Evolutionary conservation across 352 stramenopile genomes (phyloP).

Genomic region (Globisporangium radiosum): DNA sequence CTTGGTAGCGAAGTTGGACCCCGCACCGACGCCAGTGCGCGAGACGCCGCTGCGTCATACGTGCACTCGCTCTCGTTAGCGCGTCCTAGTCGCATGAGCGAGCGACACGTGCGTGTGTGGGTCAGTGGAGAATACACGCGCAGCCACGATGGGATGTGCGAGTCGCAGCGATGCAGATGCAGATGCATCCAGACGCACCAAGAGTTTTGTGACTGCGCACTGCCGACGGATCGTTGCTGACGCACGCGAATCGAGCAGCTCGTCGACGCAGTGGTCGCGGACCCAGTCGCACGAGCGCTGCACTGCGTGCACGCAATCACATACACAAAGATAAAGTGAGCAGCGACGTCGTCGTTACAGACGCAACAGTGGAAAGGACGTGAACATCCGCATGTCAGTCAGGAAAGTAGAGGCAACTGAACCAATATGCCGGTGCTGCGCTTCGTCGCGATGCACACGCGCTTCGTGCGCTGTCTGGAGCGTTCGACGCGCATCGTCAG

Average conservation of each 20-base stretch:
- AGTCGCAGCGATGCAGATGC: too few species aligned
- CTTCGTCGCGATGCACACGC: not conserved
- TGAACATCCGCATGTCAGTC: too few species aligned
- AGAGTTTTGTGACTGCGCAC: conserved; percentile 34
- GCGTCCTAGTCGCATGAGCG: conserved; percentile 15
- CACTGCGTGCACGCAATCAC: conserved; percentile 5
- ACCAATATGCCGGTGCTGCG: conserved; percentile 7
- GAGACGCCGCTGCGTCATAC: conserved; percentile 14
- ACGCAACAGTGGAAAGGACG: too few species aligned
- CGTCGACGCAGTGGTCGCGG: conserved; percentile 41
- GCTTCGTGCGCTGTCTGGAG: not conserved
- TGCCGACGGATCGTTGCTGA: conserved; percentile 23
- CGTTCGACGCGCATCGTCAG: not conserved
- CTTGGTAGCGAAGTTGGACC: conserved; percentile 15
- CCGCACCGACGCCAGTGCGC: conserved; percentile 20
- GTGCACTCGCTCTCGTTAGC: conserved; percentile 1
- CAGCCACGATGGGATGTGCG: too few species aligned
- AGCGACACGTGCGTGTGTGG: not conserved
- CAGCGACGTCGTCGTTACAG: not conserved
- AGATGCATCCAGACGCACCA: conserved; percentile 14
- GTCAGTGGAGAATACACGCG: not conserved
- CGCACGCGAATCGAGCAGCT: conserved; percentile 18
- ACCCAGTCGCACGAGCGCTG: conserved; percentile 27
- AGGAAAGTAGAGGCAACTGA: not conserved
- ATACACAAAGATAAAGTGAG: not conserved